Percentiles rank a stretch among this genome's conserved stretches.
Conservation (phyloP, 768 basidiomycete species). For the Russula olivacea region DNA sequence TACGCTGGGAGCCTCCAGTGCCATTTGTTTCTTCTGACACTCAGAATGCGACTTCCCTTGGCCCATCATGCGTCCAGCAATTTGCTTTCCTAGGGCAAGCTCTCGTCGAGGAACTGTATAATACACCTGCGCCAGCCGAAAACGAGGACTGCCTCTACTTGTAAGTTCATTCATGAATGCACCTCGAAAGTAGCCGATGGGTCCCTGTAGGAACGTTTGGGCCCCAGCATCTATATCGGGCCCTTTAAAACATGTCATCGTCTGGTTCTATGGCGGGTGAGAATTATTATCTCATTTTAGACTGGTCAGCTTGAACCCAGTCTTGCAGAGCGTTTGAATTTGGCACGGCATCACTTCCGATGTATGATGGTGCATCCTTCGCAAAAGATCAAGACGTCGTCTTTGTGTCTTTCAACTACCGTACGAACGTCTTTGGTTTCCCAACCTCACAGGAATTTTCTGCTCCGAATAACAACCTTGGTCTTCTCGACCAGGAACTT, state of each 20-base stretch:
- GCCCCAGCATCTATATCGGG: slow-evolving; percentile 3
- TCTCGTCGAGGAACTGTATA: not conserved
- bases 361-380: slow-evolving; percentile 17
- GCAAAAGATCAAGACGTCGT: slow-evolving; percentile 16
- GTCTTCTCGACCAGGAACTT: slow-evolving; percentile 21
- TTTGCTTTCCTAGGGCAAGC: not conserved
- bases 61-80: slow-evolving; percentile 19
- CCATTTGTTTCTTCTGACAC: slow-evolving; percentile 2
- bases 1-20: slow-evolving; percentile 13
- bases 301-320: not conserved
- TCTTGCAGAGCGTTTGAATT: slow-evolving; percentile 1
- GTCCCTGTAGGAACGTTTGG: slow-evolving; percentile 10
- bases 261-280: slow-evolving; percentile 21
- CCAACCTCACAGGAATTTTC: slow-evolving; percentile 10
- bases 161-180: not conserved
- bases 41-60: slow-evolving; percentile 10
- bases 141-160: slow-evolving; percentile 18
- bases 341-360: slow-evolving; percentile 5
- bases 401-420: slow-evolving; percentile 18
- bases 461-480: slow-evolving; percentile 4
- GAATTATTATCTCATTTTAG: not conserved
- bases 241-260: slow-evolving; percentile 10
- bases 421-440: slow-evolving; percentile 18
- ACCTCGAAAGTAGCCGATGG: not conserved
- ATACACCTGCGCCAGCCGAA: not conserved